Evolutionary conservation across 116 monocot species (phyloP).

Genomic region (Papilionanthe hybrid): DNA sequence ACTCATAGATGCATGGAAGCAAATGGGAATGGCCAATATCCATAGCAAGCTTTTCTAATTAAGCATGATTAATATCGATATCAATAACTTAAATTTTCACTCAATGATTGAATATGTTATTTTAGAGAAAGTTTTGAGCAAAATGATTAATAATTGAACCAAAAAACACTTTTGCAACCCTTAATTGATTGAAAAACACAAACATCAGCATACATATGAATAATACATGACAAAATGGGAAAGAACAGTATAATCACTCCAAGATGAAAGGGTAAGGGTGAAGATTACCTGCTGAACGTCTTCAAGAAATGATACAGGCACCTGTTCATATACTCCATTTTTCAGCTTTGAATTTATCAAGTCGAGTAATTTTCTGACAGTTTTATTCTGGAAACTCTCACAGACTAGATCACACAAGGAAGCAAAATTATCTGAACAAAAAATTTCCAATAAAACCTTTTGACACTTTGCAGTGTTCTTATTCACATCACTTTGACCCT

Average conservation of each 20-base stretch:
- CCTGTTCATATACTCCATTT: slow-evolving; percentile 54
- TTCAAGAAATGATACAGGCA: slow-evolving; percentile 39
- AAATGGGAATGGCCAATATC: no score
- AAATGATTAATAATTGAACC: no score
- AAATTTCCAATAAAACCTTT: slow-evolving; percentile 50
- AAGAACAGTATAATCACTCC: background rate
- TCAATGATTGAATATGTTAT: no score
- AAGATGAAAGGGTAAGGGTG: background rate
- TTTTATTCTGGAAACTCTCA: slow-evolving; percentile 40
- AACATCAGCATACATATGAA: no score
- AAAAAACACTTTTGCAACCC: no score
- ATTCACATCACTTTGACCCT: slow-evolving; percentile 18
- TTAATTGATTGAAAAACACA: no score
- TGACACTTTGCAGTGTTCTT: slow-evolving; percentile 49
- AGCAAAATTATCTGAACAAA: slow-evolving; percentile 68
- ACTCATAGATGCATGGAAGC: no score
- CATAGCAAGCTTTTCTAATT: no score
- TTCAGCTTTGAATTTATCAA: slow-evolving; percentile 65
- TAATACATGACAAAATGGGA: background rate
- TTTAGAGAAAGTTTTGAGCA: no score
- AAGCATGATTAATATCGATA: no score
- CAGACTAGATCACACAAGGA: slow-evolving; percentile 67
- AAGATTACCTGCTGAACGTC: slow-evolving; percentile 64
- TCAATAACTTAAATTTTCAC: no score
- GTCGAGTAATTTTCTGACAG: slow-evolving; percentile 38